These are phyloP conservation scores for Nitzschia palea DNA, from an alignment of 108 stramenopile genomes.

Conservation along the genomic window DNA sequence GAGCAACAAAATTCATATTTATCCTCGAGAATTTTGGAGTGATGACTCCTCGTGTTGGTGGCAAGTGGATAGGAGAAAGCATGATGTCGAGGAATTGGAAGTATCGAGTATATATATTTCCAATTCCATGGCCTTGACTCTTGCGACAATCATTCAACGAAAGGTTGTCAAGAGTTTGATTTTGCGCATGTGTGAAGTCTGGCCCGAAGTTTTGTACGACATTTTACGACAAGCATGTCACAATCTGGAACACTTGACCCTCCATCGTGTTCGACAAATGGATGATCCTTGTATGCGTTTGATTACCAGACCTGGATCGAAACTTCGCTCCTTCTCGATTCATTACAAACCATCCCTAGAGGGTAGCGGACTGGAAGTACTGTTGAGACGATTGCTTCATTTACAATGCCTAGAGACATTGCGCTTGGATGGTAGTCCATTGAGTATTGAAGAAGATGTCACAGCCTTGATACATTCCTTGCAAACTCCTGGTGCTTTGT, in stretches of 20 bases:
- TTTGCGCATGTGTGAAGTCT: background rate
- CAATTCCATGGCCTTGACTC: background rate
- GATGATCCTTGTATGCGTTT: background rate
- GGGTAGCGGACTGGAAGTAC: background rate
- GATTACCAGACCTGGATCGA: background rate
- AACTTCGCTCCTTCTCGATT: background rate
- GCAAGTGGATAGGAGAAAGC: background rate
- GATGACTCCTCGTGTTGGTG: background rate
- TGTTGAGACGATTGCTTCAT: background rate
- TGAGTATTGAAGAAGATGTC: background rate
- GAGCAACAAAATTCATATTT: background rate
- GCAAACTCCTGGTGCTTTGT: background rate
- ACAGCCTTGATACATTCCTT: background rate
- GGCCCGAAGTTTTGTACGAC: background rate
- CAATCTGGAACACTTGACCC: background rate
- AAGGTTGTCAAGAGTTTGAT: background rate
- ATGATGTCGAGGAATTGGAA: background rate
- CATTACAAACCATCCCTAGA: background rate
- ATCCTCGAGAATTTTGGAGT: background rate
- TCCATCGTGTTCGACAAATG: background rate
- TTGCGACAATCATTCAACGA: background rate
- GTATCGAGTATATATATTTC: conserved; percentile 1
- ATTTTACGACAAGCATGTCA: background rate
- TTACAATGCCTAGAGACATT: background rate
- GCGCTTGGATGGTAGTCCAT: background rate